Conservation (phyloP, 73 alveolate species). For the Urostyla sp. region DNA sequence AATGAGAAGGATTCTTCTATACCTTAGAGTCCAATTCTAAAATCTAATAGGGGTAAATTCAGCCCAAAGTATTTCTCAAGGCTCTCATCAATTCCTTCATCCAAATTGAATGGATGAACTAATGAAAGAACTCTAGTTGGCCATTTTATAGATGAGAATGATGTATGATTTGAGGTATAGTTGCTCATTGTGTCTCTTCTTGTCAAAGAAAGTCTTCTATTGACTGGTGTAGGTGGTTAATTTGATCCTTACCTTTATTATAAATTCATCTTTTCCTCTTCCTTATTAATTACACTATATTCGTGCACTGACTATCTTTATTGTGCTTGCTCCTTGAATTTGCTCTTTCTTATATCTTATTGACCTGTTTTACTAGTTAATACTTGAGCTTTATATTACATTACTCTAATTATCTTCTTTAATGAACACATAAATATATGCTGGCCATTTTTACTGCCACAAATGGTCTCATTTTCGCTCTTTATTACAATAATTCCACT, state of each 20-base stretch:
- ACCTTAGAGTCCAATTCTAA: slow-evolving; percentile 66
- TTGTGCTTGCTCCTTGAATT: no score
- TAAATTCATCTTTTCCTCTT: slow-evolving; percentile 1
- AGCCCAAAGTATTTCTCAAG: slow-evolving; percentile 49
- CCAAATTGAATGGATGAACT: slow-evolving; percentile 66
- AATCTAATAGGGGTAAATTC: slow-evolving; percentile 58
- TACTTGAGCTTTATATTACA: neutral
- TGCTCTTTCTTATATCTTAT: neutral
- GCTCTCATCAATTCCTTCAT: slow-evolving; percentile 46
- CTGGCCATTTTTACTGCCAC: slow-evolving; percentile 14
- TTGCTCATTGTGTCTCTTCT: neutral
- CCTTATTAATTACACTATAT: neutral
- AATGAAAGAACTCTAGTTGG: slow-evolving; percentile 60
- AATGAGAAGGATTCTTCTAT: slow-evolving; percentile 43
- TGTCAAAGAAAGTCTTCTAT: neutral
- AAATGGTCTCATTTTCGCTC: slow-evolving; percentile 11
- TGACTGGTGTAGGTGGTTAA: neutral
- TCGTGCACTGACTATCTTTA: neutral
- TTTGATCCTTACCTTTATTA: neutral
- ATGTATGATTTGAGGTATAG: neutral
- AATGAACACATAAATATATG: slow-evolving; percentile 42
- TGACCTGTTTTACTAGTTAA: neutral
- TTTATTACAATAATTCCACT: slow-evolving; percentile 45
- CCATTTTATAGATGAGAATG: slow-evolving; percentile 29
- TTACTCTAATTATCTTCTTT: slow-evolving; percentile 22